Evolutionary conservation across 2,329 filamentous ascomycete species (phyloP).

Genomic region (Pyrenochaeta sp.): DNA sequence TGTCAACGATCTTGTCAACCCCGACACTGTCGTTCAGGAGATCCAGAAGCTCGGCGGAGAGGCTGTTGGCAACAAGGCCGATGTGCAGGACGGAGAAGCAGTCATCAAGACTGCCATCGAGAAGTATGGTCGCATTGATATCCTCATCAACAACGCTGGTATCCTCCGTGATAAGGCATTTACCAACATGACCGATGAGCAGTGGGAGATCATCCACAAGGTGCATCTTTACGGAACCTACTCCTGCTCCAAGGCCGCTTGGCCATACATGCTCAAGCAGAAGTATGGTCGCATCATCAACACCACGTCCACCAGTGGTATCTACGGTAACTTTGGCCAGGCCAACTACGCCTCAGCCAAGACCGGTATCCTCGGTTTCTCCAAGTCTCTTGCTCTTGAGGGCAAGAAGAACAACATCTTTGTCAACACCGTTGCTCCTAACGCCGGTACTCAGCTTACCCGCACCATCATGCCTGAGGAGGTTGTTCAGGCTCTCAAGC

Average conservation of each 20-base stretch:
- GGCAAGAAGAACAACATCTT: slow-evolving; percentile 97
- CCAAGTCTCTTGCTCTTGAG: slow-evolving; percentile 88
- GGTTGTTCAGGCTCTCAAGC: slow-evolving; percentile 98
- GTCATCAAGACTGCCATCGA: slow-evolving; percentile 95
- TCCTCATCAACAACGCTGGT: slow-evolving; percentile 96
- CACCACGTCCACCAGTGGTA: slow-evolving; percentile 94
- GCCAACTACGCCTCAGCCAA: slow-evolving; percentile 86
- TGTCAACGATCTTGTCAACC: slow-evolving; percentile 94
- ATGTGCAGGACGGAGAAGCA: slow-evolving; percentile 87
- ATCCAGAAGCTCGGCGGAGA: slow-evolving; percentile 89
- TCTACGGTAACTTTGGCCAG: slow-evolving; percentile 99
- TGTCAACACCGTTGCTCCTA: slow-evolving; percentile 97
- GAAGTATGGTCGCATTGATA: slow-evolving; percentile 90
- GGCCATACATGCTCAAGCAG: slow-evolving; percentile 97
- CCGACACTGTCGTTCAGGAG: slow-evolving; percentile 88
- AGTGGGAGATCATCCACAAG: slow-evolving; percentile 91
- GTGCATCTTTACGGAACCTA: slow-evolving; percentile 95
- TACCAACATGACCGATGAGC: slow-evolving; percentile 92
- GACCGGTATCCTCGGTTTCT: slow-evolving; percentile 89
- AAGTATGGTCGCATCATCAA: slow-evolving; percentile 98
- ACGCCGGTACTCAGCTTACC: slow-evolving; percentile 95
- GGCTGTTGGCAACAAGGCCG: slow-evolving; percentile 91
- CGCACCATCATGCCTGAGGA: slow-evolving; percentile 93
- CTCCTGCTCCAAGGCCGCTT: slow-evolving; percentile 95
- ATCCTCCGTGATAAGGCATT: slow-evolving; percentile 99